A percentile compares a stretch with the other conserved stretches of the same genome.
Conservation (phyloP, 345 rosid genomes). For the Cardamine occulta region DNA sequence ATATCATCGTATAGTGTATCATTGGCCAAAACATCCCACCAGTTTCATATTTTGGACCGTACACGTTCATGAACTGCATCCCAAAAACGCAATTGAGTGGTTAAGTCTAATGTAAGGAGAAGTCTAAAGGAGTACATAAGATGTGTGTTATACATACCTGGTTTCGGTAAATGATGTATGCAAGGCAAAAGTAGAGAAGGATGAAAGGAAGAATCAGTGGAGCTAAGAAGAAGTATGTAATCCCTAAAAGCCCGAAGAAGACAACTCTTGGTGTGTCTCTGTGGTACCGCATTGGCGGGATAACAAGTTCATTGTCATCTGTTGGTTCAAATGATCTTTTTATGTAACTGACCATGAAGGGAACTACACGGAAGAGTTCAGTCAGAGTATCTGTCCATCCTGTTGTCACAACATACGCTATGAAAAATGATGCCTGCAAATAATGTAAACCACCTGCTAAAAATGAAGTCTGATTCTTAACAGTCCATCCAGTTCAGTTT, state of each 20-base stretch:
- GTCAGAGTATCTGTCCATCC: conserved; percentile 93
- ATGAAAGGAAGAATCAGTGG: conserved; percentile 95
- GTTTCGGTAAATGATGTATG: conserved; percentile 78
- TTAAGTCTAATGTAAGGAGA: conserved; percentile 6
- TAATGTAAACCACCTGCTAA: conserved; percentile 9
- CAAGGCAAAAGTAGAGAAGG: conserved; percentile 77
- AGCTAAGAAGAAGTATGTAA: conserved; percentile 90
- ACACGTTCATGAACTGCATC: conserved; percentile 86
- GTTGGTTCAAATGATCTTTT: conserved; percentile 56
- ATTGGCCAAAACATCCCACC: conserved; percentile 98
- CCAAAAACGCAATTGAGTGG: conserved; percentile 5
- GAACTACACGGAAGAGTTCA: conserved; percentile 85
- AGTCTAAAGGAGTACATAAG: conserved; percentile 7
- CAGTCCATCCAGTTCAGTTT: background rate
- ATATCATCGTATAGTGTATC: conserved; percentile 85
- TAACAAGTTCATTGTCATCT: conserved; percentile 60
- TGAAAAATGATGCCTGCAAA: conserved; percentile 85
- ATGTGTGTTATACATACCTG: conserved; percentile 63
- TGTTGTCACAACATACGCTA: conserved; percentile 93
- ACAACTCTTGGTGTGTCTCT: conserved; percentile 83
- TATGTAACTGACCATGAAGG: conserved; percentile 59
- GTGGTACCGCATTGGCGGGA: conserved; percentile 80
- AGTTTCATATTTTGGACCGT: conserved; percentile 81
- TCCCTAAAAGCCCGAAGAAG: conserved; percentile 90
- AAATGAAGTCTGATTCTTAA: background rate